These are phyloP conservation scores for Teratosphaeriaceae sp. DNA, from an alignment of 2,329 filamentous ascomycete genomes.

Conservation along the genomic window DNA sequence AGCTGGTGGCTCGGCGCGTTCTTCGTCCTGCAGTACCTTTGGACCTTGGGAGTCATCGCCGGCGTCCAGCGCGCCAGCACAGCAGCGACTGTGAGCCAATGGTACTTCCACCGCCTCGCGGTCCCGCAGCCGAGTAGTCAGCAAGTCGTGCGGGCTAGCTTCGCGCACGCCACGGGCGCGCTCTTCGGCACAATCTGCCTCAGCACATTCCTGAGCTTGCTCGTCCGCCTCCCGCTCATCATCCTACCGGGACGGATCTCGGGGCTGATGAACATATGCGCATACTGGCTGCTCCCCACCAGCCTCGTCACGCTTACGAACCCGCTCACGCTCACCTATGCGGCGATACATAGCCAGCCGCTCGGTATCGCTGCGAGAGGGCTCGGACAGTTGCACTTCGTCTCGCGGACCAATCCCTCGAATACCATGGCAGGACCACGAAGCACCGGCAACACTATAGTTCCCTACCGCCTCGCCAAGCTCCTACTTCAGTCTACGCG, in stretches of 20 bases:
- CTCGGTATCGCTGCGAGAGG: constrained; percentile 71
- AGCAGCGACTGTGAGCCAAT: constrained; percentile 92
- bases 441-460: constrained; percentile 52
- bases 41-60: constrained; percentile 82
- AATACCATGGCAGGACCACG: constrained; percentile 51
- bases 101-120: constrained; percentile 94
- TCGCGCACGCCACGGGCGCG: constrained; percentile 74
- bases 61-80: constrained; percentile 87
- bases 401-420: constrained; percentile 65
- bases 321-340: constrained; percentile 84
- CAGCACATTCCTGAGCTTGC: constrained; percentile 71
- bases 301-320: constrained; percentile 83
- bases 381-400: constrained; percentile 73
- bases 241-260: constrained; percentile 72
- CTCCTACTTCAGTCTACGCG: constrained; percentile 84
- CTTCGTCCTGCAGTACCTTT: constrained; percentile 91
- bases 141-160: constrained; percentile 75
- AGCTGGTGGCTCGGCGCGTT: constrained; percentile 94
- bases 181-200: constrained; percentile 90
- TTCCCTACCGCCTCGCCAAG: constrained; percentile 86
- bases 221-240: constrained; percentile 78
- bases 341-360: constrained; percentile 85
- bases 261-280: constrained; percentile 61
- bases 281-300: constrained; percentile 75
- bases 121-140: constrained; percentile 69